Base-by-base conservation (phyloP, 169 alveolate species). In the Plasmodium gonderi region DNA sequence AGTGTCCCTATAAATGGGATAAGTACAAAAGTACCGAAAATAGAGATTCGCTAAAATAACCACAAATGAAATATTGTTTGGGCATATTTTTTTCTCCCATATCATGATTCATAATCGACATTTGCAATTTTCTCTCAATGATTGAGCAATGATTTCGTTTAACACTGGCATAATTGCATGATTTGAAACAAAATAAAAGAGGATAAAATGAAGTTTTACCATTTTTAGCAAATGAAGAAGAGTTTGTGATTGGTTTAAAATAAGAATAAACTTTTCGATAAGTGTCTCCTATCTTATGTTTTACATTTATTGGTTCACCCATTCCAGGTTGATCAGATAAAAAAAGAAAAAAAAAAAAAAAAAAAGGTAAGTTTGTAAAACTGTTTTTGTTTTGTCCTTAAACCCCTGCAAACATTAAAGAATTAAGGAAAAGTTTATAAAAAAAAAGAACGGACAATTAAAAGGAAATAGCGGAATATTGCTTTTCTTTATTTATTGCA, bases 211-310 rank as follows among this genome's bases (percentile, higher is more conserved):
- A 79, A 12, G 96, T 95, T 74, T 94, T 96, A 82, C 91, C 96
- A 93, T 97, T 98, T 69, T 96, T 80, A 5, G 96, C 91, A 91
- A 95, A 79, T 54, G 92, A 72, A 78, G 97, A 95, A 90, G 97
- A 92, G 65, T 91, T 90, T 80, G 96, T 96, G 47, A 97, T 97
- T 74, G 96, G 77, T 51, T 90, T 79, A 38, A 97, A 91, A 47
- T 95, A 92, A 31, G 98, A 97, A 54, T 93, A 75, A 31, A 94
- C 60, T 11, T 96, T 81, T 1, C 98, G 96, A 29, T 94, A 91
- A 77, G 97, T 97, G 67, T 97, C 98, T 14, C 96, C 97, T 91
- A 92, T 94, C 91, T 94, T 94, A 87, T 95, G 91, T 74, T 94
- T 96, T 42, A 87, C 89, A 77, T 87, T 87, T 76, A 54, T 40